A percentile compares a stretch with the other conserved stretches of the same genome.
phyloP scores from a whole-genome alignment of 768 basidiomycete species.

The Amanita exitialis region DNA sequence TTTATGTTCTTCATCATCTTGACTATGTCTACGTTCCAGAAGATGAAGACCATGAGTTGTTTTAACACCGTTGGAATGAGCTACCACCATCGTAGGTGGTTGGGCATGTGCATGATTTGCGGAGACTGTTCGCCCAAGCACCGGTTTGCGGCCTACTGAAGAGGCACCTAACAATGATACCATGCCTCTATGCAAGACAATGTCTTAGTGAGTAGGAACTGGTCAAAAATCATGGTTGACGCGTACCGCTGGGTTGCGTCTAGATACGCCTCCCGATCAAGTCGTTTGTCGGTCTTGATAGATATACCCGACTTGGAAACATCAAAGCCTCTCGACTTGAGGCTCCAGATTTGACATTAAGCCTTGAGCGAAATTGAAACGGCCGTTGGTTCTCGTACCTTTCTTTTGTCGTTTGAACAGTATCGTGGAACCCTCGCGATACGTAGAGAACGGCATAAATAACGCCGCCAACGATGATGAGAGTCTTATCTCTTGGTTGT shows the following conservation, averaged over 20 bases:
- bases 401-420: slow-evolving; percentile 40
- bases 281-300: slow-evolving; percentile 50
- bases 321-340: slow-evolving; percentile 47
- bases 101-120: not conserved
- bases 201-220: not conserved
- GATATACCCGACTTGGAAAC: slow-evolving; percentile 53
- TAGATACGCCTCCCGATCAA: slow-evolving; percentile 55
- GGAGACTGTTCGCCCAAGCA: not conserved
- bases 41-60: not conserved
- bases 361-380: not conserved
- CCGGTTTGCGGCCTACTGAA: not conserved
- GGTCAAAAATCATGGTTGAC: not conserved
- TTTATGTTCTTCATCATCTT: not conserved
- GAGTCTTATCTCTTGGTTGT: slow-evolving; percentile 25
- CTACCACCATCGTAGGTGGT: not conserved
- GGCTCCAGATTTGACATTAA: slow-evolving; percentile 20
- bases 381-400: slow-evolving; percentile 27
- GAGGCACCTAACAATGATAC: not conserved
- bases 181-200: not conserved
- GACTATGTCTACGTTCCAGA: not conserved
- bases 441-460: slow-evolving; percentile 32
- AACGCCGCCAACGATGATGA: slow-evolving; percentile 34
- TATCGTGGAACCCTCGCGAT: slow-evolving; percentile 27
- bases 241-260: slow-evolving; percentile 65
- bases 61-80: not conserved